phyloP scores from a whole-genome alignment of 345 rosid species.

The Trapa bicornis region DNA sequence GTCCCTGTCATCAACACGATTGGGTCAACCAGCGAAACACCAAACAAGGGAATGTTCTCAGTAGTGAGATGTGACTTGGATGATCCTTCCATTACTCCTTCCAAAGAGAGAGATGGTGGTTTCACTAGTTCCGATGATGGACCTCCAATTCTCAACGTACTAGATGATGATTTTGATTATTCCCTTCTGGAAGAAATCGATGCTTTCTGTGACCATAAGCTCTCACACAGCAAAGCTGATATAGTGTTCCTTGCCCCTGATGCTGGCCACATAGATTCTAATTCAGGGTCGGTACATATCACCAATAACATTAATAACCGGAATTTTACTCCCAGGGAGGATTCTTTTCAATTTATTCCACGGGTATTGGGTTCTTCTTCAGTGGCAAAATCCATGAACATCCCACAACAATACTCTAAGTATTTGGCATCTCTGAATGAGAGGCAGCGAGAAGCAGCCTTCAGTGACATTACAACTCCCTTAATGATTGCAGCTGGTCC shows the following conservation, averaged over 20 bases:
- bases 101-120: constrained; percentile 14
- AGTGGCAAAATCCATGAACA: constrained; percentile 16
- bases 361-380: constrained; percentile 11
- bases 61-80: constrained; percentile 3
- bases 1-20: background rate
- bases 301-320: background rate
- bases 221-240: constrained; percentile 4
- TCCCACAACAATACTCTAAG: constrained; percentile 51
- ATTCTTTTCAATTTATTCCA: background rate
- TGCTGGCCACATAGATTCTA: background rate
- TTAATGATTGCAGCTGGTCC: constrained; percentile 95
- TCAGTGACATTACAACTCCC: constrained; percentile 56
- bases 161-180: constrained; percentile 69
- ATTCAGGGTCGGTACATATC: background rate
- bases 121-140: constrained; percentile 18
- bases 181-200: constrained; percentile 59
- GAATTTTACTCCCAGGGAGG: background rate
- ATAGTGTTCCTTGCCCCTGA: background rate
- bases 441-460: constrained; percentile 79
- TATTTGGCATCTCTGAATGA: constrained; percentile 66
- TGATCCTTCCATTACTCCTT: constrained; percentile 35
- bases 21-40: constrained; percentile 5
- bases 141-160: constrained; percentile 29
- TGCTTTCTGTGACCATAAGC: constrained; percentile 35
- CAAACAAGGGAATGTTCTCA: constrained; percentile 10